Conservation (phyloP, 257 asterid genomes). For the Capsicum pubescens region DNA sequence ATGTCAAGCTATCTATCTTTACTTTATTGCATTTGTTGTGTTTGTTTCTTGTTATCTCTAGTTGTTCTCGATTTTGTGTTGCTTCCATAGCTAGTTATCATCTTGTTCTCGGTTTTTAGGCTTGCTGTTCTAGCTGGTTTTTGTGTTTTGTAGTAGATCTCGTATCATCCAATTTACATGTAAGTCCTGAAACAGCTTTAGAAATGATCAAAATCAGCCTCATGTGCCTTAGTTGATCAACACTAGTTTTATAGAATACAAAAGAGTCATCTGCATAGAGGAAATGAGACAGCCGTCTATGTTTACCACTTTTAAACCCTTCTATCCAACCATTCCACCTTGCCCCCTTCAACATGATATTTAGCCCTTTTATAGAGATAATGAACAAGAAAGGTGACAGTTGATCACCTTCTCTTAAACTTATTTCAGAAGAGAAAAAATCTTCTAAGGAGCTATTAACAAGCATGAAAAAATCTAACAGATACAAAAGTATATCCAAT, state of each 20-base stretch:
- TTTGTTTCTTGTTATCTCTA: too few relatives aligned
- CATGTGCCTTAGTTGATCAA: neutral
- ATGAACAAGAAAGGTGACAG: neutral
- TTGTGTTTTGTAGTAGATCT: too few relatives aligned
- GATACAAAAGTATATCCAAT: neutral
- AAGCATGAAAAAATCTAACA: neutral
- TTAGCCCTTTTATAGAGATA: conserved; percentile 1
- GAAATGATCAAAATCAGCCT: neutral
- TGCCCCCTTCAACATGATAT: neutral
- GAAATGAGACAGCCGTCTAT: neutral
- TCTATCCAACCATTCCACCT: neutral
- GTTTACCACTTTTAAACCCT: conserved; percentile 3
- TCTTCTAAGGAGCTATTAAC: neutral
- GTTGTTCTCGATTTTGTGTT: too few relatives aligned
- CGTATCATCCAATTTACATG: neutral
- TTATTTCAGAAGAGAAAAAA: neutral
- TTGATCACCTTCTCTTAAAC: neutral
- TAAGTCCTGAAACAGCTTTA: neutral
- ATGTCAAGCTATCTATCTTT: too few relatives aligned
- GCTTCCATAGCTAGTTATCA: too few relatives aligned
- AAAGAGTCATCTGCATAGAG: neutral
- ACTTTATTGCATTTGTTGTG: too few relatives aligned
- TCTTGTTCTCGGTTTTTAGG: too few relatives aligned
- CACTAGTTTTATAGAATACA: neutral
- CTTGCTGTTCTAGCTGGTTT: too few relatives aligned